Percentiles rank a stretch among this genome's conserved stretches.
Evolutionary conservation across 1,139 yeast species (phyloP).

Genomic region (Candida sanyaensis): DNA sequence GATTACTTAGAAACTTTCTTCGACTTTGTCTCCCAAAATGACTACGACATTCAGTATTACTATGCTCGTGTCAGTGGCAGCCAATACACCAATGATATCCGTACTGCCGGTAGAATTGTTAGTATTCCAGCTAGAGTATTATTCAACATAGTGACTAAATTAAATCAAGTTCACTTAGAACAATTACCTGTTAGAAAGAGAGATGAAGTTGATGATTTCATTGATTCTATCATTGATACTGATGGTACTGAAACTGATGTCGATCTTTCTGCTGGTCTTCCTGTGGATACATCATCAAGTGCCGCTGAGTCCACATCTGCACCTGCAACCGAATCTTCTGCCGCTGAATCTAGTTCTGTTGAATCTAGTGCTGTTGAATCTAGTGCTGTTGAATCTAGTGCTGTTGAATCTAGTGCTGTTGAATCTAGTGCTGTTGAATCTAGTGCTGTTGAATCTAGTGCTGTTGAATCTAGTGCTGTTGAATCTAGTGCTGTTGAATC

Average conservation of each 20-base stretch:
- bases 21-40: slow-evolving; percentile 28
- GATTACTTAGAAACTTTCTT: slow-evolving; percentile 26
- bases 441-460: no score
- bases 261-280: slow-evolving; percentile 22
- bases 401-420: no score
- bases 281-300: slow-evolving; percentile 23
- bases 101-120: slow-evolving; percentile 35
- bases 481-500: no score
- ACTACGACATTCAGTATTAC: slow-evolving; percentile 40
- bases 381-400: slow-evolving; percentile 2
- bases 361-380: slow-evolving; percentile 22
- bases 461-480: no score
- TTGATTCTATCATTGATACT: slow-evolving; percentile 23
- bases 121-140: slow-evolving; percentile 33
- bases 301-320: slow-evolving; percentile 6
- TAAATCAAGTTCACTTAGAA: slow-evolving; percentile 30
- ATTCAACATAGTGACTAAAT: slow-evolving; percentile 24
- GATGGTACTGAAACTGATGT: slow-evolving; percentile 1
- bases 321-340: not conserved
- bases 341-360: slow-evolving; percentile 14
- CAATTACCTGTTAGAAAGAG: slow-evolving; percentile 36
- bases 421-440: no score
- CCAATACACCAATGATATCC: slow-evolving; percentile 38
- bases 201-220: slow-evolving; percentile 35
- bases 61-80: slow-evolving; percentile 27